Evolutionary conservation across 2,329 filamentous ascomycete genomes (phyloP).

Genomic region (Diaporthe velutina): DNA sequence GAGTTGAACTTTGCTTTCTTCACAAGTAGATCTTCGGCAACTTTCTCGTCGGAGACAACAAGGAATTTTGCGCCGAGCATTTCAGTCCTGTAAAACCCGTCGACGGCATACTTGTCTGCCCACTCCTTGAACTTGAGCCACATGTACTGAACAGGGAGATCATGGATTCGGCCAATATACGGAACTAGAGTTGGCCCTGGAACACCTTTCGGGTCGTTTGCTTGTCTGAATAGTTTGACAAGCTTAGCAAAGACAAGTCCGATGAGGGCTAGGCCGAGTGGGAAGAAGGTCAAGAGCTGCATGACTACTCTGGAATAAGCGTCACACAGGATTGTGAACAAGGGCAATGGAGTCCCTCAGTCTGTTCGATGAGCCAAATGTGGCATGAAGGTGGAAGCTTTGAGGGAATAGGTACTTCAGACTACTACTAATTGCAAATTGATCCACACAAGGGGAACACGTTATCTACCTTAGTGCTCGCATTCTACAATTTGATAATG

Average conservation of each 20-base stretch:
- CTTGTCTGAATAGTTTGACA: slow-evolving; percentile 6
- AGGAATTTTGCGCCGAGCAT: slow-evolving; percentile 8
- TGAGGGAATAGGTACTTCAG: not conserved
- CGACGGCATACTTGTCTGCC: not conserved
- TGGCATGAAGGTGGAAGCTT: not conserved
- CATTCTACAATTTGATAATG: not conserved
- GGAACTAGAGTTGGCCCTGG: not conserved
- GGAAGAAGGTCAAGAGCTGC: not conserved
- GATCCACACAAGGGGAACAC: no score
- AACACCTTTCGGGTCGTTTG: not conserved
- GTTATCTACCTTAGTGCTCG: not conserved
- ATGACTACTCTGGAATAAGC: not conserved
- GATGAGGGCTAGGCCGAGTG: not conserved
- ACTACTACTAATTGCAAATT: not conserved
- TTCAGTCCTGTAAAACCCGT: slow-evolving; percentile 1
- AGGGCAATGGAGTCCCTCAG: not conserved
- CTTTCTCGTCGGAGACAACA: slow-evolving; percentile 5
- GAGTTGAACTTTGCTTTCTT: slow-evolving; percentile 8
- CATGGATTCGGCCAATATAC: slow-evolving; percentile 5
- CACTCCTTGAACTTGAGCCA: slow-evolving; percentile 14
- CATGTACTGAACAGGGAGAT: slow-evolving; percentile 6
- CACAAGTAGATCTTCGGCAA: not conserved
- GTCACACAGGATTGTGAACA: fast-evolving
- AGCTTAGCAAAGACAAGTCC: not conserved
- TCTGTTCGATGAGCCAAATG: not conserved